Evolutionary conservation across 139 green algal genomes (phyloP), one percentile per base, ranked within the genome.

Genomic region (Desmodesmus armatus): DNA sequence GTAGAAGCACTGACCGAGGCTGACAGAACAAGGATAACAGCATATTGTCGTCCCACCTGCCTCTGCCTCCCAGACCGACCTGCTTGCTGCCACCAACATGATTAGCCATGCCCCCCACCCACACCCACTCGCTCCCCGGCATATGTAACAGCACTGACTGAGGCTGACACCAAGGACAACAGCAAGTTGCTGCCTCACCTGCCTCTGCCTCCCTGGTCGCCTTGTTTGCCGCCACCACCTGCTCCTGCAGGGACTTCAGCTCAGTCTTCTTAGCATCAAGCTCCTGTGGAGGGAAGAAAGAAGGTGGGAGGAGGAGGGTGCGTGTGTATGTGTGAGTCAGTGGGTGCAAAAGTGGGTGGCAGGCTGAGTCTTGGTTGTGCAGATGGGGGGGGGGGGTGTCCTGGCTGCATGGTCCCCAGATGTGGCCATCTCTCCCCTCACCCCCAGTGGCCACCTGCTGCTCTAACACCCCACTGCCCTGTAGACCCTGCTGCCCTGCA

Each of bases 211-310:
- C 73, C 39, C 66, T 82, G 33, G n/a, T 37, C 29, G 60, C 84
- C 29, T 44, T 41, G 3, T 66, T n/a, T 62, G 86, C 74, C 60
- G 83, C 67, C 29, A 80, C 55, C 66, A 78, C 73, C 51, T 87
- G 3, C 23, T 87, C 80, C 44, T 88, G 67, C 19, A 87, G 62
- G 33, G 81, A 3, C 66, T 88, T 84, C 1, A 90, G 73, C 2
- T 74, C 40, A n/a, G 62, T 39, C 41, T 88, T 87, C 39, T 74
- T 81, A 0, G 71, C 75, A 21, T 92, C 92, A 37, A 86, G 69
- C 7, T 95, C 92, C 88, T 94, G 87, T 41, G 75, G 15, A 67
- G 6, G 23, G n/a, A n/a, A n/a, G n/a, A n/a, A n/a, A n/a, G n/a
- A n/a, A n/a, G n/a, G n/a, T n/a, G n/a, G n/a, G n/a, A n/a, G n/a